Evolutionary conservation across 768 basidiomycete species (phyloP).

Genomic region (Boletus coccyginus): DNA sequence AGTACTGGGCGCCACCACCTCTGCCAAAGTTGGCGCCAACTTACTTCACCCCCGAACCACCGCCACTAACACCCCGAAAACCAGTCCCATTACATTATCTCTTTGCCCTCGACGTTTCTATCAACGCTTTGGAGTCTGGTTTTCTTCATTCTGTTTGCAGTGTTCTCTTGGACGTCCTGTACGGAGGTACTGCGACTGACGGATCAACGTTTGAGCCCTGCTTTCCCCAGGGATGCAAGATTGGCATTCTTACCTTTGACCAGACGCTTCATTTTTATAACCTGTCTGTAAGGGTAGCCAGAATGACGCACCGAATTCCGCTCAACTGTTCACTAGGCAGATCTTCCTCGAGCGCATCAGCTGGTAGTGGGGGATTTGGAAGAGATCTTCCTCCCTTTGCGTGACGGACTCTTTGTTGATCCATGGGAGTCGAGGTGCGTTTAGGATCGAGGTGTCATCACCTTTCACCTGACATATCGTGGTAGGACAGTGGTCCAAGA

Average conservation of each 20-base stretch:
- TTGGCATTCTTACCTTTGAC: conserved; percentile 88
- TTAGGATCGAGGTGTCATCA: neutral
- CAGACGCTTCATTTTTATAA: conserved; percentile 82
- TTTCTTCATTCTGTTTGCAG: conserved; percentile 66
- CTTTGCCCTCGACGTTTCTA: conserved; percentile 87
- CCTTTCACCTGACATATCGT: conserved; percentile 4
- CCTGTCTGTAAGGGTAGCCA: conserved; percentile 61
- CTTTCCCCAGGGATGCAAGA: conserved; percentile 50
- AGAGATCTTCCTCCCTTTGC: conserved; percentile 86
- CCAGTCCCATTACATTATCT: conserved; percentile 73
- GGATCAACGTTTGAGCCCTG: conserved; percentile 45
- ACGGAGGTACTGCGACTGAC: conserved; percentile 45
- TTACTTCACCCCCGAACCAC: conserved; percentile 51
- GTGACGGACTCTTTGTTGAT: conserved; percentile 71
- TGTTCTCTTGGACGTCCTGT: conserved; percentile 60
- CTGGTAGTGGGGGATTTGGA: conserved; percentile 85
- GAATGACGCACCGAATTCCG: conserved; percentile 3
- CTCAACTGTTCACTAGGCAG: conserved; percentile 35
- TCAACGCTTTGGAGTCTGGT: conserved; percentile 63
- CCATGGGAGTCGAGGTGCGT: conserved; percentile 68
- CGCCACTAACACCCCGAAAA: conserved; percentile 41
- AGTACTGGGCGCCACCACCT: conserved; percentile 84
- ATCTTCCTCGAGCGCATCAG: conserved; percentile 55
- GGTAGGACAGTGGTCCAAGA: conserved; percentile 60
- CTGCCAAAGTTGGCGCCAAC: conserved; percentile 50